Evolutionary conservation across 768 basidiomycete species (phyloP), one percentile per base, ranked within the genome.

Genomic region (Mycena polygramma): DNA sequence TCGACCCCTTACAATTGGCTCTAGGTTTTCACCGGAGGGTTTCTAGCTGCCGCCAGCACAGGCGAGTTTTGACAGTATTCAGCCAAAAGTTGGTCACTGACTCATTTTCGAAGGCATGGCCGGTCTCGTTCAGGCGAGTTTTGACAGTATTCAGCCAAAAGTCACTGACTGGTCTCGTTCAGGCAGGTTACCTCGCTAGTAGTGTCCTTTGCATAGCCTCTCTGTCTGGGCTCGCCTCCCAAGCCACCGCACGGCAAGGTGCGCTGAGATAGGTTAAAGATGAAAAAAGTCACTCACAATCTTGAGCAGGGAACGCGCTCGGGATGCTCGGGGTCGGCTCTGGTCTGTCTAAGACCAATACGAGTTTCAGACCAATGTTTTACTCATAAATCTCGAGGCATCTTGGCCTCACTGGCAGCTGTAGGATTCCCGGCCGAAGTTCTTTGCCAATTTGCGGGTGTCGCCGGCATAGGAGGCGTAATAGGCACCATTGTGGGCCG

Each of bases 141-240:
- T 22, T 10, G 7, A 20, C 15, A 35, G 26, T 7, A 37, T n/a
- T 41, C 19, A 53, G 20, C 20, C 13, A 4, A 55, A 48, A 20
- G 19, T 19, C 41, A 30, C 10, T 57, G 22, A 53, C 26, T 13
- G 95, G 95, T 22, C 86, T 96, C 43, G 93, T 96, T 7, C 94
- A 95, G 79, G 94, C 95, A 4, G 95, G 95, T 15, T 96, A 96
- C 76, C 77, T 96, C 66, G 88, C 94, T 1, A 94, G 92, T 75
- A 95, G 93, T 74, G 78, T 96, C n/a, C 87, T 96, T 53, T 95
- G 94, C 78, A 96, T 96, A 68, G 93, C 88, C 4, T 95, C 95
- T 48, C 81, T 96, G 36, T 93, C 94, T 57, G 92, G 94, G 14
- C 83, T 96, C 14, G 86, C 88, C 14, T 94, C 94, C 1, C 93